Base-by-base conservation (phyloP, 2,329 filamentous ascomycete genomes). In the Dryadomyces quercivorus region DNA sequence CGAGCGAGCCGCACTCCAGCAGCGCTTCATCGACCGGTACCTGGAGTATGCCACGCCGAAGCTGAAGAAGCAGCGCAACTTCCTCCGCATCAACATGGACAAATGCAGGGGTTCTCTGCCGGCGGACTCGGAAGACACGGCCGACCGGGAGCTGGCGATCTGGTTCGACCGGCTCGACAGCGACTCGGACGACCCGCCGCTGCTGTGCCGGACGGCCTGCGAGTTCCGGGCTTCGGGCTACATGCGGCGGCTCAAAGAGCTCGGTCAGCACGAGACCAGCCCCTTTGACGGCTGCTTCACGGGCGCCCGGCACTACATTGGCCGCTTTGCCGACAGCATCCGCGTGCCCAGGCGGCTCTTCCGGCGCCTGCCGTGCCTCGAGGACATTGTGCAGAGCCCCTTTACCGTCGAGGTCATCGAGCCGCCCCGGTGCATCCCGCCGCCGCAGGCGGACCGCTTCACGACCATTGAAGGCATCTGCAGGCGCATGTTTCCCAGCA, bases 261-360 rank as follows among this genome's bases (percentile, higher is more conserved):
- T 58, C 1, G 31, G 22, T 10, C n/a, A 31, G 26, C 3, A n/a
- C 42, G 18, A 18, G 3, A 34, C 4, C 22, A 22, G 3, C 44
- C 1, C 38, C 51, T n/a, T 22, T 44, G 0, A 72, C 72, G 54
- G 54, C 57, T 4, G 44, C 50, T 3, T n/a, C 16, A 5, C 4
- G n/a, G 16, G 42, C 42, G 63, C 69, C 5, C 62, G 63, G 5
- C 75, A 78, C 59, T 64, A 66, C 38, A 60, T 78, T 8, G 73
- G 75, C 2, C 66, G 74, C 1, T 60, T 79, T 2, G 70, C 69
- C n/a, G 62, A 71, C 21, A 70, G 71, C 52, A 61, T 72, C 2
- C 66, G 72, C 10, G 68, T 70, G 1, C 62, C 67, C 0, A 63
- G 65, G 4, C 58, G 68, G 9, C 63, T 78, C 0, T 50, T 76